Conservation (phyloP, 306 rosid genomes). For the Prosopis cineraria region DNA sequence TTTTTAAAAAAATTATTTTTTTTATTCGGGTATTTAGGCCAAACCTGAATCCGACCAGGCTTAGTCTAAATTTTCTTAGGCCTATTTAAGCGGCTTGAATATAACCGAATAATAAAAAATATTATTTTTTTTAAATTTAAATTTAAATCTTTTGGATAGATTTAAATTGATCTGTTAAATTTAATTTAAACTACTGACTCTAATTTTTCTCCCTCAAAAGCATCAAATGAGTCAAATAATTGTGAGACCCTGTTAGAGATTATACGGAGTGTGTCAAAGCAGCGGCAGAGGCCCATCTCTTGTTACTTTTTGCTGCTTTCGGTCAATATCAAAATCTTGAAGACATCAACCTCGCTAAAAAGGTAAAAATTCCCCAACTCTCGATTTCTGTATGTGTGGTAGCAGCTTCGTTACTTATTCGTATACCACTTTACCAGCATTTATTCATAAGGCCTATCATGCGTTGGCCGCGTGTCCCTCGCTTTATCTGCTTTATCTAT, state of each 20-base stretch:
- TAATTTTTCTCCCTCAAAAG: slow-evolving; percentile 41
- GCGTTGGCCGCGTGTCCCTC: slow-evolving; percentile 34
- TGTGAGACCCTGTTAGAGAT: slow-evolving; percentile 22
- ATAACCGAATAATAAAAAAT: too few species aligned
- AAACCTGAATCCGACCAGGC: too few species aligned
- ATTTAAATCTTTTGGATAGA: too few species aligned
- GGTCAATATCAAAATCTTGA: slow-evolving; percentile 22
- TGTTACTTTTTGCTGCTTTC: not conserved
- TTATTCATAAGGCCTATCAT: slow-evolving; percentile 32
- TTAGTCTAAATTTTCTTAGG: too few species aligned
- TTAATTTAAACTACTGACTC: too few species aligned
- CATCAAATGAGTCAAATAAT: slow-evolving; percentile 40
- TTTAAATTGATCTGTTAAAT: too few species aligned
- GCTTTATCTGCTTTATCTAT: slow-evolving; percentile 15
- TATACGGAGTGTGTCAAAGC: slow-evolving; percentile 11
- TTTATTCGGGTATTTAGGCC: too few species aligned
- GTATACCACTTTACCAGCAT: slow-evolving; percentile 28
- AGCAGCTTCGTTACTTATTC: slow-evolving; percentile 20
- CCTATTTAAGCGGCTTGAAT: too few species aligned
- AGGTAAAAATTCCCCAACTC: slow-evolving; percentile 12
- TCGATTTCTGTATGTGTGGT: not conserved
- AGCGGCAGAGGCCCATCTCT: not conserved
- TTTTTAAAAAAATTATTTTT: too few species aligned
- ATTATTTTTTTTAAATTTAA: too few species aligned
- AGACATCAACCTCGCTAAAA: slow-evolving; percentile 3